phyloP scores from a whole-genome alignment of 352 stramenopile genomes.

The Pythium monospermum region DNA sequence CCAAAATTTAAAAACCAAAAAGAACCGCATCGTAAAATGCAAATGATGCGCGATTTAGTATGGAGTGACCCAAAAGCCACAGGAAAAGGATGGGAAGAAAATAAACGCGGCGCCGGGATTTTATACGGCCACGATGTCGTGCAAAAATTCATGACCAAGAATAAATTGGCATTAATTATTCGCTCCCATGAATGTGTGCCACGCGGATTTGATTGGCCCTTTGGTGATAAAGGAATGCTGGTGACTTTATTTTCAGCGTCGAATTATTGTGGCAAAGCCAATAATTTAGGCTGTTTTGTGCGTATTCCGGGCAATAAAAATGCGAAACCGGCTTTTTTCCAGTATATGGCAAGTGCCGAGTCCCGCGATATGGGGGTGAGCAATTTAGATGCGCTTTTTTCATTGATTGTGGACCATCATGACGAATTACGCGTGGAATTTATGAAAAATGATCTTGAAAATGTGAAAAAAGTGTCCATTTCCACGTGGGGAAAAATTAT shows the following conservation, averaged over 20 bases:
- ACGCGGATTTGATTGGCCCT: conserved; percentile 75
- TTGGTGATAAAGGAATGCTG: conserved; percentile 77
- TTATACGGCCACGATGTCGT: conserved; percentile 73
- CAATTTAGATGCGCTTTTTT: conserved; percentile 83
- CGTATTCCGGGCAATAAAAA: conserved; percentile 58
- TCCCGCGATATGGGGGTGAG: conserved; percentile 75
- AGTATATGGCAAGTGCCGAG: conserved; percentile 83
- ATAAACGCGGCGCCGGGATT: conserved; percentile 75
- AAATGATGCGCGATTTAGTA: conserved; percentile 73
- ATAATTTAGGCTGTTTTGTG: conserved; percentile 86
- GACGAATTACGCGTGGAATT: conserved; percentile 64
- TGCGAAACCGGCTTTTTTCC: conserved; percentile 80
- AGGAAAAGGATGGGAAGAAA: conserved; percentile 66
- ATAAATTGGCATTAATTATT: conserved; percentile 75
- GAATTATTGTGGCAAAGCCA: conserved; percentile 83
- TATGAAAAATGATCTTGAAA: conserved; percentile 38
- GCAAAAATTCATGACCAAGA: conserved; percentile 85
- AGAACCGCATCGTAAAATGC: conserved; percentile 55
- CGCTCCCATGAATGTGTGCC: conserved; percentile 85
- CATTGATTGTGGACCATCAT: conserved; percentile 71
- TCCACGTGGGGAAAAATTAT: conserved; percentile 58
- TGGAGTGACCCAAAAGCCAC: conserved; percentile 80
- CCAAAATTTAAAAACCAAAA: conserved; percentile 42
- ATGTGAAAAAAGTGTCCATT: conserved; percentile 41
- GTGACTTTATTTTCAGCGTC: conserved; percentile 86